Base-by-base conservation (phyloP, 768 basidiomycete genomes). In the Amanita rubescens region DNA sequence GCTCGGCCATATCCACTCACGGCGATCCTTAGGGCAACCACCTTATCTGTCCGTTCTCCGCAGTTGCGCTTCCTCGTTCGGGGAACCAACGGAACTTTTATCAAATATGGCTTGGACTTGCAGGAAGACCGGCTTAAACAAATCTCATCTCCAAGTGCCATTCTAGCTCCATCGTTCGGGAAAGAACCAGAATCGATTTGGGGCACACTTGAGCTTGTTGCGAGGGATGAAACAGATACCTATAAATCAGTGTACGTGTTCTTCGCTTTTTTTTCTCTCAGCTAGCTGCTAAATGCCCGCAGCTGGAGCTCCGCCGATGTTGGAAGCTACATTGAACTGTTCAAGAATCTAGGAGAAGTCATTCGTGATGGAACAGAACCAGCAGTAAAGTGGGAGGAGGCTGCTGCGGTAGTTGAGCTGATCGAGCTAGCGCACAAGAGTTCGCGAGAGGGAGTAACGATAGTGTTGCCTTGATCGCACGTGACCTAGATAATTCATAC, bases 121-220 rank as follows among this genome's bases (percentile, higher is more conserved):
- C 90, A 94, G 63, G 91, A 93, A 68, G 81, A 82, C 49, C 84
- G 88, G 58, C 76, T 91, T 47, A 83, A 82, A 62, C 73, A 65
- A 10, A 78, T 83, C 47, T 61, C 75, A 8, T 66, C 70, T 4
- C 78, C 80, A 22, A 65, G 61, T 14, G 71, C 66, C 10, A 79
- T 80, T 37, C 63, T 77, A 56, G 70, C 71, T 42, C 56, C 67
- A 3, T 63, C 64, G 24, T 85, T 79, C 58, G 89, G 86, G 10
- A 67, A 67, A 54, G 87, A 88, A 65, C 80, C 84, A 2, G 76
- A 82, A 62, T 71, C 72, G 35, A 71, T 84, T 53, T 82, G 80
- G 74, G 87, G 84, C 10, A 74, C 70, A 7, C 58, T 89, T 7
- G 83, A 87, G 62, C 81, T 71, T 59, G 61, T 83, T 9, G 71